Percentiles rank a stretch among this genome's conserved stretches.
Evolutionary conservation across 2,329 filamentous ascomycete species (phyloP).

Genomic region (Arthroderma sp.): DNA sequence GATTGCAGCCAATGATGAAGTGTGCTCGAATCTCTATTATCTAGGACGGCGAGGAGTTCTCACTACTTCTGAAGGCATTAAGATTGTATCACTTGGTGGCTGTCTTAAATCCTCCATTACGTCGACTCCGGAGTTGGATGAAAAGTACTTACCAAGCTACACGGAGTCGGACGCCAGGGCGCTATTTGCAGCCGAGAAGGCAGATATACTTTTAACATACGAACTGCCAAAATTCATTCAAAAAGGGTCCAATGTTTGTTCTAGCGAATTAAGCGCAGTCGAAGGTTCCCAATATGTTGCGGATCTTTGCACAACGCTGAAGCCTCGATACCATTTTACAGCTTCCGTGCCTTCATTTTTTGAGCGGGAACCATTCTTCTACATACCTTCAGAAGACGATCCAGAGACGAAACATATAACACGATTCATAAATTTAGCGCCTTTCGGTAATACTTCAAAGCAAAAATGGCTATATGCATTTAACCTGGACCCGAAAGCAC

Average conservation of each 20-base stretch:
- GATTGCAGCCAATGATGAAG: slow-evolving; percentile 56
- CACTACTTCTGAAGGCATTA: slow-evolving; percentile 79
- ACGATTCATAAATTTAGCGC: slow-evolving; percentile 78
- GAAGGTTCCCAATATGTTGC: slow-evolving; percentile 54
- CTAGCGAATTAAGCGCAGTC: slow-evolving; percentile 41
- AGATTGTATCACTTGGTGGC: slow-evolving; percentile 78
- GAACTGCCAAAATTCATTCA: slow-evolving; percentile 70
- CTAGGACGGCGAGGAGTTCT: slow-evolving; percentile 75
- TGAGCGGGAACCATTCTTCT: slow-evolving; percentile 86
- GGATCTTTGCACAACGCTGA: slow-evolving; percentile 63
- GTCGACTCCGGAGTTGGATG: slow-evolving; percentile 33
- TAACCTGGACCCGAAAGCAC: slow-evolving; percentile 50
- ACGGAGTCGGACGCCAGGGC: slow-evolving; percentile 62
- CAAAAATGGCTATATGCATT: slow-evolving; percentile 53
- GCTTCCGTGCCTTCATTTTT: slow-evolving; percentile 59
- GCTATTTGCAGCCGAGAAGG: slow-evolving; percentile 60
- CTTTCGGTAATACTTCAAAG: slow-evolving; percentile 61
- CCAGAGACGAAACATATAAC: slow-evolving; percentile 53
- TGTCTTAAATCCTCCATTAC: slow-evolving; percentile 43
- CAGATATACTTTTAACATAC: slow-evolving; percentile 77
- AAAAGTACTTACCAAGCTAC: slow-evolving; percentile 64
- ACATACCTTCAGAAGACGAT: slow-evolving; percentile 41
- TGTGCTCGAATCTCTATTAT: slow-evolving; percentile 85
- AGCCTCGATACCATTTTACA: slow-evolving; percentile 86
- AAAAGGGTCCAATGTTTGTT: slow-evolving; percentile 50